Conservation (phyloP, 176 grass and related monocot species). For the Pontederia crassipes region DNA sequence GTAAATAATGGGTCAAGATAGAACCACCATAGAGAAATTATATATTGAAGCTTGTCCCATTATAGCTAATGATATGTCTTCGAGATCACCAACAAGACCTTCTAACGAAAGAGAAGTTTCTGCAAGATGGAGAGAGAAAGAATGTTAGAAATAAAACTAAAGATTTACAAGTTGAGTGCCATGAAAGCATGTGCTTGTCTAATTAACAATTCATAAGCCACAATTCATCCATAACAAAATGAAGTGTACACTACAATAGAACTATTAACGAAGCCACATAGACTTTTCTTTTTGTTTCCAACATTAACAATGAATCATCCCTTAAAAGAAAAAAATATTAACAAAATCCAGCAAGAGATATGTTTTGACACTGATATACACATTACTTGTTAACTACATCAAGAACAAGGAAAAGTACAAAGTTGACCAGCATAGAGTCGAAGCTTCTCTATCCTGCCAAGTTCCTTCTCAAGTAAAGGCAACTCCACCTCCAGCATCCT, state of each 20-base stretch:
- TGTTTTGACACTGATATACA: background rate
- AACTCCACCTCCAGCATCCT: slow-evolving; percentile 4
- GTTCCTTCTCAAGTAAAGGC: slow-evolving; percentile 32
- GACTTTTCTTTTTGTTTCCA: no score
- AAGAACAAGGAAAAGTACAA: background rate
- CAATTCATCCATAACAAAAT: no score
- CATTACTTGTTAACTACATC: background rate
- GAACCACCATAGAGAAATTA: slow-evolving; percentile 35
- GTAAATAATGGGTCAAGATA: background rate
- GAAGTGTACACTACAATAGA: no score
- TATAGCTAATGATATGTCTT: slow-evolving; percentile 69
- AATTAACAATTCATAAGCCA: no score
- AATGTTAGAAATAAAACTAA: no score
- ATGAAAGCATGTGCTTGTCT: background rate
- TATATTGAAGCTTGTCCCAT: slow-evolving; percentile 42
- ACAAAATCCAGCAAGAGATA: background rate
- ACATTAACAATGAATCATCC: no score
- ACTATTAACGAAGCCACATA: no score
- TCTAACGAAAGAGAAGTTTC: slow-evolving; percentile 83
- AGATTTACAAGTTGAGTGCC: no score
- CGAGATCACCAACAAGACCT: slow-evolving; percentile 90
- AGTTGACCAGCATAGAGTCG: slow-evolving; percentile 50
- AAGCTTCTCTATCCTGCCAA: slow-evolving; percentile 52
- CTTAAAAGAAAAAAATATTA: no score
- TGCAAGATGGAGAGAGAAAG: slow-evolving; percentile 37